phyloP scores from a whole-genome alignment of 78 protist species.

The Monosiga brevicollis region DNA sequence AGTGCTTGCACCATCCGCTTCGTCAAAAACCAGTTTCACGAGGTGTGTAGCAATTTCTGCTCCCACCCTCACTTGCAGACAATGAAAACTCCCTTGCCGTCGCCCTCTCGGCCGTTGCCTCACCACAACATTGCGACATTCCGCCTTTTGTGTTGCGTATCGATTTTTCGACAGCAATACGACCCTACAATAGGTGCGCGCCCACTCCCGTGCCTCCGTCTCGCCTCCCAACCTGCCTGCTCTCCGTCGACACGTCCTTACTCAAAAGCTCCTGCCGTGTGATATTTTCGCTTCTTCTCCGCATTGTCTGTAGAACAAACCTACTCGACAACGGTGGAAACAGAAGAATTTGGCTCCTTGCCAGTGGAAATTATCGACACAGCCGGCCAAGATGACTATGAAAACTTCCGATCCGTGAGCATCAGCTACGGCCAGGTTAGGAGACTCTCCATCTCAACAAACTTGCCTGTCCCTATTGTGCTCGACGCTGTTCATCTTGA shows the following conservation, averaged over 20 bases:
- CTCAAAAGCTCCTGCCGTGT: background rate
- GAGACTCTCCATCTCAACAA: background rate
- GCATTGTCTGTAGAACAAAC: constrained; percentile 12
- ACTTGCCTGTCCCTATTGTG: background rate
- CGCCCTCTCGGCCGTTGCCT: no score
- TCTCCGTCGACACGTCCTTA: background rate
- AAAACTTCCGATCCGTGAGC: constrained; percentile 7
- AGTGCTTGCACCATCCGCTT: constrained; percentile 28
- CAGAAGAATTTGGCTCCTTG: background rate
- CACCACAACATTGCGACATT: background rate
- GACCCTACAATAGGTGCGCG: constrained; percentile 13
- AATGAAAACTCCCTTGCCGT: no score
- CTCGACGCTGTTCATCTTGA: background rate
- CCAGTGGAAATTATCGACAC: constrained; percentile 15
- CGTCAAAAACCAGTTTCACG: constrained; percentile 14
- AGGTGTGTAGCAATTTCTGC: background rate
- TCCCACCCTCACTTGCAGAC: no score
- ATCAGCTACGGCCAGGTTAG: background rate
- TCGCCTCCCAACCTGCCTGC: background rate
- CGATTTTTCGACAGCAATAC: background rate
- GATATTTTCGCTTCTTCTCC: background rate
- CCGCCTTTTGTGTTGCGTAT: background rate
- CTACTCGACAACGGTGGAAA: background rate
- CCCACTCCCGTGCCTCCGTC: background rate
- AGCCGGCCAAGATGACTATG: constrained; percentile 47